phyloP scores from a whole-genome alignment of 345 rosid genomes.

The Orychophragmus violaceus region DNA sequence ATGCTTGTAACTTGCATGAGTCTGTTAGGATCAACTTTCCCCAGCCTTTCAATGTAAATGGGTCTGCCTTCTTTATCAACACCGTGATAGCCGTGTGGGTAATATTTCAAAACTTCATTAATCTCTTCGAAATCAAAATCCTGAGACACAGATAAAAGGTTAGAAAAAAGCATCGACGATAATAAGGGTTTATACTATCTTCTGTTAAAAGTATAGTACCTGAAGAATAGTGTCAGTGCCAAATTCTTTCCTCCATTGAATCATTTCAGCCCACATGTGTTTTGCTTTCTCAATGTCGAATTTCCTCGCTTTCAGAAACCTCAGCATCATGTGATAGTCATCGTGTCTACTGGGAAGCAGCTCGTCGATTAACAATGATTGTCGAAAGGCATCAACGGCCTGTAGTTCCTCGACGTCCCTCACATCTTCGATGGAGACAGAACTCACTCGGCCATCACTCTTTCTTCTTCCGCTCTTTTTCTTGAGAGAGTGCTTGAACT shows the following conservation, averaged over 20 bases:
- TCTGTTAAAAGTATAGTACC: constrained; percentile 34
- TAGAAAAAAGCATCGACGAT: not conserved
- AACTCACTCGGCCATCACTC: constrained; percentile 85
- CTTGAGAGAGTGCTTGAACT: constrained; percentile 86
- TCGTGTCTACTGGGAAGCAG: constrained; percentile 65
- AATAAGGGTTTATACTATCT: constrained; percentile 4
- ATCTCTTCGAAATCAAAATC: constrained; percentile 89
- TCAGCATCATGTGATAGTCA: constrained; percentile 95
- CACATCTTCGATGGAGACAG: constrained; percentile 97
- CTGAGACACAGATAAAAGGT: constrained; percentile 31
- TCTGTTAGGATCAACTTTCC: constrained; percentile 79
- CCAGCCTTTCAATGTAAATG: constrained; percentile 84
- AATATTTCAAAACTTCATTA: constrained; percentile 65
- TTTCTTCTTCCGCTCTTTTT: constrained; percentile 82
- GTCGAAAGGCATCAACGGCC: constrained; percentile 88
- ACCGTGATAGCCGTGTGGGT: constrained; percentile 94
- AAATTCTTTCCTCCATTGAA: constrained; percentile 91
- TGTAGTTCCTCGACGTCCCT: constrained; percentile 80
- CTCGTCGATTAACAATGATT: constrained; percentile 72
- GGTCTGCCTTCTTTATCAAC: constrained; percentile 98
- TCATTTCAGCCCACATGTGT: constrained; percentile 99
- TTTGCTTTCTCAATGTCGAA: constrained; percentile 86
- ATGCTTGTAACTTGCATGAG: constrained; percentile 92
- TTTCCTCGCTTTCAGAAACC: constrained; percentile 93
- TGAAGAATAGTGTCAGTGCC: constrained; percentile 74